Evolutionary conservation across 192 early-diverging fungal genomes (phyloP).

Genomic region (Gaertneriomyces sp.): DNA sequence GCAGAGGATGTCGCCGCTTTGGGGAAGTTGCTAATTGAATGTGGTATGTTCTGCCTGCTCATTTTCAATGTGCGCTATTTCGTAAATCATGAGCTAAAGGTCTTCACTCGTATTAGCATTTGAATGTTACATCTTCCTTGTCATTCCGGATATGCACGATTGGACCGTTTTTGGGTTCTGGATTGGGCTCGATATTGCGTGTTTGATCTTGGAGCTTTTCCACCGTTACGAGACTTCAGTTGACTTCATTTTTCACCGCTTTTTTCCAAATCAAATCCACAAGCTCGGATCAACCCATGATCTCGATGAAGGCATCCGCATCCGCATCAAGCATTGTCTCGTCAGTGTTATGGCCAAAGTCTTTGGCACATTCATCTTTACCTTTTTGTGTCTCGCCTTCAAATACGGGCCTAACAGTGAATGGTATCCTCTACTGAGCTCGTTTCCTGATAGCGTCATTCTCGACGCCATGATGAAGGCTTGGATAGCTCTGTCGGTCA

Average conservation of each 20-base stretch:
- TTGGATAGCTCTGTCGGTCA: neutral
- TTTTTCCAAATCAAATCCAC: neutral
- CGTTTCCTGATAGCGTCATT: neutral
- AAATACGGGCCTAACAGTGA: neutral
- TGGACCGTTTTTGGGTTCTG: constrained; percentile 11
- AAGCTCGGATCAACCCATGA: neutral
- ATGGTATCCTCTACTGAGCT: constrained; percentile 1
- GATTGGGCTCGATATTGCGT: neutral
- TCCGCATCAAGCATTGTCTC: constrained; percentile 2
- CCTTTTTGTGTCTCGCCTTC: neutral
- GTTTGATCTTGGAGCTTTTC: neutral
- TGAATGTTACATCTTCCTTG: neutral
- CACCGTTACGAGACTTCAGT: neutral
- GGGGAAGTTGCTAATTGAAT: constrained; percentile 3
- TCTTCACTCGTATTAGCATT: neutral
- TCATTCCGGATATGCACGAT: constrained; percentile 8
- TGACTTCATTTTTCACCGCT: neutral
- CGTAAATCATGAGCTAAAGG: neutral
- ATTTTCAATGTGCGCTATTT: too few species aligned
- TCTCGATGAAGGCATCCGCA: neutral
- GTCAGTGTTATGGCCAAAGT: neutral
- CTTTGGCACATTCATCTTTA: constrained; percentile 1
- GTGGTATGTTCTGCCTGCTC: neutral
- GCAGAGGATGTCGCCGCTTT: constrained; percentile 6
- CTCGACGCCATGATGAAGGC: neutral